These are phyloP conservation scores for Pseudonitzschia pungens DNA, from an alignment of 108 stramenopile species.

Conservation along the genomic window DNA sequence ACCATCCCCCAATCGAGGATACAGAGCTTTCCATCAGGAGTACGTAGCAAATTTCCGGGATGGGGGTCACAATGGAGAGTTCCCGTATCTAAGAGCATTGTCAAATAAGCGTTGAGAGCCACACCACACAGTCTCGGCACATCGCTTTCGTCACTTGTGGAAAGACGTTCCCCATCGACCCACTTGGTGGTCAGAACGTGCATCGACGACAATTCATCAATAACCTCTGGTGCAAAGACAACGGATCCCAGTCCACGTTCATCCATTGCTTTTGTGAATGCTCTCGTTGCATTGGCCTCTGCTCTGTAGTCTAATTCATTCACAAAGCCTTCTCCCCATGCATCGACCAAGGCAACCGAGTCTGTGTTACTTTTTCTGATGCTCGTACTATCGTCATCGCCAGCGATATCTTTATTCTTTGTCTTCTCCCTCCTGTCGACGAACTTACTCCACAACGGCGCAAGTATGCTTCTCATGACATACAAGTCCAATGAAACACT, in stretches of 20 bases:
- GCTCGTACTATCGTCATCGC: neutral
- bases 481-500: slow-evolving; percentile 80
- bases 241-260: slow-evolving; percentile 45
- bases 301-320: slow-evolving; percentile 80
- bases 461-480: slow-evolving; percentile 55
- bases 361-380: slow-evolving; percentile 45
- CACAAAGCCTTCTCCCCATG: slow-evolving; percentile 85
- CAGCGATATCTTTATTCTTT: neutral
- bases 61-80: slow-evolving; percentile 50
- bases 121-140: slow-evolving; percentile 64
- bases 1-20: slow-evolving; percentile 75
- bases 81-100: slow-evolving; percentile 58
- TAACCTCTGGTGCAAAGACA: slow-evolving; percentile 62
- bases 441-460: slow-evolving; percentile 47
- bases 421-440: neutral
- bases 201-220: slow-evolving; percentile 50
- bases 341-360: slow-evolving; percentile 63
- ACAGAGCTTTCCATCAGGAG: slow-evolving; percentile 71
- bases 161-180: slow-evolving; percentile 76
- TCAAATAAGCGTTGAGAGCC: slow-evolving; percentile 70
- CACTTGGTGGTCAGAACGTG: slow-evolving; percentile 79
- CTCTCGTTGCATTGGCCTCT: slow-evolving; percentile 65
- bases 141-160: slow-evolving; percentile 40
- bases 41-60: slow-evolving; percentile 70
- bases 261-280: slow-evolving; percentile 56